Base-by-base conservation (phyloP, 139 green algal genomes). In the Chlamydomonas sp. region DNA sequence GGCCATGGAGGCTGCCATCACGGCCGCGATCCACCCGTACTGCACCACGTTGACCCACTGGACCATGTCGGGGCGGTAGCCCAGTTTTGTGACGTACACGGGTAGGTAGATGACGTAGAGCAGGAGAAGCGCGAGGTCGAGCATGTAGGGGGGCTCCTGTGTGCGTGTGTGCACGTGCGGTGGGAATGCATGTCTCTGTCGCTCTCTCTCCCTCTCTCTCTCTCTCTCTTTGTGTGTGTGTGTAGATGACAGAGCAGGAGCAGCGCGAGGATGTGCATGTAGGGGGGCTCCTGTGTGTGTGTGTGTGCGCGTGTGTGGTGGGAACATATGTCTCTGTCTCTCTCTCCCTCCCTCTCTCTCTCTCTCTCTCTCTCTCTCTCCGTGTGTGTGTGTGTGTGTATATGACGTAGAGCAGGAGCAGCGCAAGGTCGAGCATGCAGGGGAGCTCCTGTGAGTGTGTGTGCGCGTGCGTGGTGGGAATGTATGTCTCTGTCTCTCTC, bases 111-210 rank as follows among this genome's bases (percentile, higher is more conserved):
- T n/a, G 5, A 68, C 31, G 31, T 48, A 68, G 26, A 34, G 48
- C 13, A 68, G 13, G 31, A 68, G 28, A 28, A 48, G 26, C 13
- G 60, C 60, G 5, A 68, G 10, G n/a, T 68, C 60, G 31, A 68
- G 60, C 8, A 68, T 68, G 26, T 68, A 68, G 13, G 60, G 60
- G 5, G 60, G 60, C 34, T 68, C 60, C 60, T 68, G 34, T 13
- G 29, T 28, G 29, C 6, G 54, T 10, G 37, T 5, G 74, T 79
- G 38, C n/a, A n/a, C n/a, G n/a, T n/a, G n/a, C n/a, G n/a, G n/a
- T n/a, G n/a, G n/a, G n/a, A n/a, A n/a, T n/a, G n/a, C n/a, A n/a
- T n/a, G n/a, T n/a, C n/a, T n/a, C n/a, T n/a, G n/a, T n/a, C n/a
- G n/a, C n/a, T n/a, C n/a, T n/a, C n/a, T n/a, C n/a, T n/a, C n/a